Percentiles rank a stretch among this genome's conserved stretches.
Evolutionary conservation across 2,329 filamentous ascomycete genomes (phyloP).

Genomic region (Microascus cirrosus): DNA sequence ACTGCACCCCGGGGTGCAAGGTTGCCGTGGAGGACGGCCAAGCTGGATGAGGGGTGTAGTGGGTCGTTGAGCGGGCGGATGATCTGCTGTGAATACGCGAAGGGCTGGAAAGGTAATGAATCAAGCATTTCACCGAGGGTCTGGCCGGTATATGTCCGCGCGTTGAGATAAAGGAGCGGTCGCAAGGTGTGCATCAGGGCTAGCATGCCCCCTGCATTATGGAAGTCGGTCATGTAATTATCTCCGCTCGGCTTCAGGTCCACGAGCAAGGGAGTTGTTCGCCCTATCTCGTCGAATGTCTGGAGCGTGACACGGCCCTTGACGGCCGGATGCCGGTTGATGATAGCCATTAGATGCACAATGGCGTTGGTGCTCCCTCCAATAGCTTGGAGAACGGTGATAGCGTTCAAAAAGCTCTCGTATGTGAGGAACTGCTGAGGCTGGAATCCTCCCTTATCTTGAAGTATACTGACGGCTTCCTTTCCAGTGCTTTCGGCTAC

Average conservation of each 20-base stretch:
- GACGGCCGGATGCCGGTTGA: slow-evolving; percentile 59
- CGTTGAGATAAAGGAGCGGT: slow-evolving; percentile 64
- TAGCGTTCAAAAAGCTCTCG: slow-evolving; percentile 70
- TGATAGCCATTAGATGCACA: slow-evolving; percentile 78
- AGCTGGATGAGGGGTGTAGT: slow-evolving; percentile 65
- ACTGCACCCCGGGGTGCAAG: slow-evolving; percentile 75
- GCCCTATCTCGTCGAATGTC: slow-evolving; percentile 67
- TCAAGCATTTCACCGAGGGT: slow-evolving; percentile 73
- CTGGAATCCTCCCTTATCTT: slow-evolving; percentile 54
- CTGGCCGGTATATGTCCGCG: slow-evolving; percentile 73
- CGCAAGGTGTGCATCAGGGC: slow-evolving; percentile 70
- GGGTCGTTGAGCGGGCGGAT: slow-evolving; percentile 17
- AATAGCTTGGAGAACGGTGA: slow-evolving; percentile 77
- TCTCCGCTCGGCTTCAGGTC: slow-evolving; percentile 79
- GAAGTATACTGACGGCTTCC: slow-evolving; percentile 55
- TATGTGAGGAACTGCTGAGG: slow-evolving; percentile 63
- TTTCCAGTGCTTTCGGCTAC: slow-evolving; percentile 65
- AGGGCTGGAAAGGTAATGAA: slow-evolving; percentile 57
- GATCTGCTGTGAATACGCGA: slow-evolving; percentile 26
- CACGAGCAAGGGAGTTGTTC: slow-evolving; percentile 70
- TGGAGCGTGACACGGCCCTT: slow-evolving; percentile 55
- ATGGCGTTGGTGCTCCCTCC: slow-evolving; percentile 81
- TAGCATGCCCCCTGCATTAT: slow-evolving; percentile 76
- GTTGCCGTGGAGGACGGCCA: slow-evolving; percentile 76
- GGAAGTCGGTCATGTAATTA: slow-evolving; percentile 84